Conservation (phyloP, 805 yeast species). For the Yarrowia sp. region DNA sequence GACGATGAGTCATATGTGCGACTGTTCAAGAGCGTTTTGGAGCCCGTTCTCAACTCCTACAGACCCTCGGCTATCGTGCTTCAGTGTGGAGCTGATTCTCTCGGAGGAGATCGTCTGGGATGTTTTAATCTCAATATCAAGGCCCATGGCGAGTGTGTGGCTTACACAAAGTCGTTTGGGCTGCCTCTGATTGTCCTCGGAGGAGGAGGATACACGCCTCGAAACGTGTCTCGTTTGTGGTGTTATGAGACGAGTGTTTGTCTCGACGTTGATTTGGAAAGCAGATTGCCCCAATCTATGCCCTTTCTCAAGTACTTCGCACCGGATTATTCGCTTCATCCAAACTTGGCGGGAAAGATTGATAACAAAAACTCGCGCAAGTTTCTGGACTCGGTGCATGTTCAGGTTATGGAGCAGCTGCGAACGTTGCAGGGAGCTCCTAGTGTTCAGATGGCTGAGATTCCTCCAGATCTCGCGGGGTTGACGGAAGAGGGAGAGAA, state of each 20-base stretch:
- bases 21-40: conserved; percentile 72
- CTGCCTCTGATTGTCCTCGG: conserved; percentile 92
- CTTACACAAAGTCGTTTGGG: conserved; percentile 77
- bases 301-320: conserved; percentile 83
- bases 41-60: conserved; percentile 79
- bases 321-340: conserved; percentile 88
- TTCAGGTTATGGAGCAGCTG: conserved; percentile 74
- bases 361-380: conserved; percentile 84
- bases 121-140: conserved; percentile 89
- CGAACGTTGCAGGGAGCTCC: conserved; percentile 88
- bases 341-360: conserved; percentile 68
- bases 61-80: conserved; percentile 96
- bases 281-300: conserved; percentile 66
- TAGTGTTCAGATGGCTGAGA: conserved; percentile 84
- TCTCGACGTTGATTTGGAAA: conserved; percentile 70
- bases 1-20: conserved; percentile 74
- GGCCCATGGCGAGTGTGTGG: conserved; percentile 96
- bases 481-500: conserved; percentile 40
- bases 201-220: conserved; percentile 98
- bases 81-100: conserved; percentile 97
- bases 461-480: conserved; percentile 64
- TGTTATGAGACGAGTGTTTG: conserved; percentile 86
- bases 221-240: conserved; percentile 96
- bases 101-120: conserved; percentile 93
- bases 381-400: conserved; percentile 74